Evolutionary conservation across 257 asterid species (phyloP), one percentile per base, ranked within the genome.

Genomic region (Nicotiana tomentosiformis): DNA sequence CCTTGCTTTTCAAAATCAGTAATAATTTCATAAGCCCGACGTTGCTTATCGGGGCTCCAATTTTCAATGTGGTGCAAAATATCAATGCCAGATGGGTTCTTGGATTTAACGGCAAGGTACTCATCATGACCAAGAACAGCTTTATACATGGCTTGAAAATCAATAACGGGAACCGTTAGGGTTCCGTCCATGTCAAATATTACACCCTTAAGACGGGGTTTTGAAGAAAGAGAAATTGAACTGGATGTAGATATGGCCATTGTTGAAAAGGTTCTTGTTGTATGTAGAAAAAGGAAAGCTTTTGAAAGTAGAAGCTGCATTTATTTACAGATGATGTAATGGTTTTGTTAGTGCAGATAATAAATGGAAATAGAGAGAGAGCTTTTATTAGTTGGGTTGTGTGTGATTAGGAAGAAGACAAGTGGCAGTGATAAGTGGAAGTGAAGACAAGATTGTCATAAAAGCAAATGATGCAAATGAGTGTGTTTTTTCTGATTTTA

Each of bases 151-250:
- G 95, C 95, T 80, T 77, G 94, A 85, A 96, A 96, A 74, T 96
- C 95, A 78, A 96, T 96, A 70, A 88, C 98, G 81, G 99, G 99
- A 8, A 96, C 94, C 18, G 99, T 96, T 49, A 96, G 86, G 82
- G 99, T 96, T 78, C 99, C 98, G 84, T 96, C 99, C 98, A 96
- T 96, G 90, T 96, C 99, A 90, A 96, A 96, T 78, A 94, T 97
- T 37, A 96, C 90, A 79, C 99, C 99, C 10, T 94, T 88, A 18
- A 96, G 86, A 46, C 89, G 92, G 84, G 93, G 89, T 90, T 20
- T 90, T 10, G 85, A 5, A 56, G 77, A 29, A 83, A 76, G 78
- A 80, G 88, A 4, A 37, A 78, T 58, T 74, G 85, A 9, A 82
- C 33, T 32, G 67, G 89, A 17, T 57, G 89, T 57, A 4, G 89